These are phyloP conservation scores for Isochrysis galbana DNA, from an alignment of 78 protist genomes.

Conservation along the genomic window DNA sequence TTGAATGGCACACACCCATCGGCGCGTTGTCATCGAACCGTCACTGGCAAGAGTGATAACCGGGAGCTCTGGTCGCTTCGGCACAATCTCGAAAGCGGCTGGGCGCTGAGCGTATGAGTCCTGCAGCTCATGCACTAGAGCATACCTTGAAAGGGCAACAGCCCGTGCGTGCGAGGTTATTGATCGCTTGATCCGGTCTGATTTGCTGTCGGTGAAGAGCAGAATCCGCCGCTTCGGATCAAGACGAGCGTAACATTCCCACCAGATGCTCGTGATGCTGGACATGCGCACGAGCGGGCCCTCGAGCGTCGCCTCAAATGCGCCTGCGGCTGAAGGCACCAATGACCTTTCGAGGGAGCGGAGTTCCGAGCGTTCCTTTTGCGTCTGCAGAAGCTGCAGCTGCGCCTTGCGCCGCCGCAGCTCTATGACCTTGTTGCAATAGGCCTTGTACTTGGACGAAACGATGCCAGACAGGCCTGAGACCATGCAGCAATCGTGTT, in stretches of 20 bases:
- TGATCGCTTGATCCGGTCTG: neutral
- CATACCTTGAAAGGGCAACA: neutral
- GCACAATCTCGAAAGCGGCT: neutral
- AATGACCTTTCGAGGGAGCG: neutral
- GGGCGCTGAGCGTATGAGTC: neutral
- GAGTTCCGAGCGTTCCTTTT: neutral
- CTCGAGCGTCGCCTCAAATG: neutral
- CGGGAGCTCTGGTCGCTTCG: neutral
- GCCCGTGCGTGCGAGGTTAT: neutral
- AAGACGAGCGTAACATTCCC: neutral
- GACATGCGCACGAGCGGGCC: neutral
- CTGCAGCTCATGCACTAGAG: neutral
- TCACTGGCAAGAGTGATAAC: neutral
- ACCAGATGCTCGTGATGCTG: neutral
- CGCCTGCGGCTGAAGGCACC: neutral
- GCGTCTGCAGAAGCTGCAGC: neutral
- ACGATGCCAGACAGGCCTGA: neutral
- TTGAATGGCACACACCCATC: neutral
- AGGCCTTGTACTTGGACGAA: neutral
- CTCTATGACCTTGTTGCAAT: neutral
- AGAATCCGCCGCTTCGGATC: neutral
- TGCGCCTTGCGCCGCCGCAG: neutral
- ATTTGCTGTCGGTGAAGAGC: neutral
- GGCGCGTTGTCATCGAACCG: neutral
- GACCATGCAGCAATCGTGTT: too few relatives aligned